Evolutionary conservation across 2,329 filamentous ascomycete species (phyloP).

Genomic region (Xylariaceae sp.): DNA sequence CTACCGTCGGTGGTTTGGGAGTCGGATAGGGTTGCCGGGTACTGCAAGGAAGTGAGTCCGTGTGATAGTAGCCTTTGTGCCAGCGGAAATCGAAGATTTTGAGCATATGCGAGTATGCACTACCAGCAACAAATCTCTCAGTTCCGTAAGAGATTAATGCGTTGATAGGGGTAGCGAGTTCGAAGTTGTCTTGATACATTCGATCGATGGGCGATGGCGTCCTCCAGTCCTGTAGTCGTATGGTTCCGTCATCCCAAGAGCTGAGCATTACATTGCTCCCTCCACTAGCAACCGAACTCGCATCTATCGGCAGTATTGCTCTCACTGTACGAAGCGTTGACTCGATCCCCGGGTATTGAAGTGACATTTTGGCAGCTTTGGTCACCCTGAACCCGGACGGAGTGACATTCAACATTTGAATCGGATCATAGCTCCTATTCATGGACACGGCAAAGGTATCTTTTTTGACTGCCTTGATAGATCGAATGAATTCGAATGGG

Average conservation of each 20-base stretch:
- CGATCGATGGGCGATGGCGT: conserved; percentile 46
- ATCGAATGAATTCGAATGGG: conserved; percentile 30
- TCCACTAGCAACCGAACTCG: conserved; percentile 30
- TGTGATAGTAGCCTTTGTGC: conserved; percentile 47
- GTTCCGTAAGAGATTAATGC: conserved; percentile 49
- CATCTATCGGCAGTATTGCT: conserved; percentile 45
- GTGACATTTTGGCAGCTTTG: conserved; percentile 33
- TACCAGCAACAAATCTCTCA: conserved; percentile 51
- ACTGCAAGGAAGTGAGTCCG: conserved; percentile 46
- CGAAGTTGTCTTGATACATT: conserved; percentile 53
- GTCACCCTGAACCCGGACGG: conserved; percentile 43
- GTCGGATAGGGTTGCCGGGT: conserved; percentile 34
- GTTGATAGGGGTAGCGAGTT: conserved; percentile 45
- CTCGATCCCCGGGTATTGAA: conserved; percentile 25
- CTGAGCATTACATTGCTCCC: conserved; percentile 45
- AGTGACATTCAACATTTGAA: conserved; percentile 46
- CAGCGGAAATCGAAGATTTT: conserved; percentile 56
- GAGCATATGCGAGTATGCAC: conserved; percentile 41
- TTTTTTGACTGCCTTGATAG: conserved; percentile 45
- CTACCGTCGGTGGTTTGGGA: conserved; percentile 27
- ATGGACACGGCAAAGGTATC: conserved; percentile 46
- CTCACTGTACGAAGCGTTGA: conserved; percentile 37
- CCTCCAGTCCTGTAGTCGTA: conserved; percentile 50
- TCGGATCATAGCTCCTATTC: conserved; percentile 39
- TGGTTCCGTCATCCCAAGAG: conserved; percentile 53